A percentile compares a stretch with the other conserved stretches of the same genome.
These are phyloP conservation scores for Linum tenue DNA, from an alignment of 345 rosid species.

Conservation along the genomic window DNA sequence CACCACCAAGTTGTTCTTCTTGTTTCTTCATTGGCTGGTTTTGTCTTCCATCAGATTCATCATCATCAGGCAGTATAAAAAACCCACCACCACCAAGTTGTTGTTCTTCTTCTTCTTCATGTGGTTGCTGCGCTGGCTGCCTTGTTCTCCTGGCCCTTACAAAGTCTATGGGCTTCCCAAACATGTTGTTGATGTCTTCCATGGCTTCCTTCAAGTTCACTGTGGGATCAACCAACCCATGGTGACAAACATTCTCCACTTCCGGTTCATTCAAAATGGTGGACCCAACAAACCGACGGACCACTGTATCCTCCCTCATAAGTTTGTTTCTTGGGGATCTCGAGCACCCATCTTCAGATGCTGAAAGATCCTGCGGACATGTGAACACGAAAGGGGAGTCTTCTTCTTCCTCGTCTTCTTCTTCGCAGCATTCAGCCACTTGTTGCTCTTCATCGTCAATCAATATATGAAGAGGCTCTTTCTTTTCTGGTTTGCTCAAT, in stretches of 20 bases:
- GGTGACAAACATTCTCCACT: constrained; percentile 93
- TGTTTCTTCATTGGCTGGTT: background rate
- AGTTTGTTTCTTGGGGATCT: constrained; percentile 36
- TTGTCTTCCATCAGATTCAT: constrained; percentile 33
- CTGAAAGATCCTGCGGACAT: constrained; percentile 47
- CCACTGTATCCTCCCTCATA: constrained; percentile 74
- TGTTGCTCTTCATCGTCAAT: constrained; percentile 50
- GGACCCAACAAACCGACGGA: constrained; percentile 73
- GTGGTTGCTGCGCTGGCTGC: constrained; percentile 38
- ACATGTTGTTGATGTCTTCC: constrained; percentile 91
- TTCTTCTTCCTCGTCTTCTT: constrained; percentile 18
- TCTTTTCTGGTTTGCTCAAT: constrained; percentile 19
- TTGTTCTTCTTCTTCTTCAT: constrained; percentile 25
- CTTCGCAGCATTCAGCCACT: constrained; percentile 24
- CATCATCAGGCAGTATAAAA: constrained; percentile 74
- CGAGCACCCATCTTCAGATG: constrained; percentile 35
- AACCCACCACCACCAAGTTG: constrained; percentile 47
- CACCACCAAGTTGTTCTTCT: background rate
- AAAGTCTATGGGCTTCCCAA: constrained; percentile 89
- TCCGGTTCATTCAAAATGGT: constrained; percentile 63
- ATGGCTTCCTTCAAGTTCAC: constrained; percentile 92
- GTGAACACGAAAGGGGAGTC: constrained; percentile 52
- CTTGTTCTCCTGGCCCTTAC: constrained; percentile 58
- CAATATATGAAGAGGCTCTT: constrained; percentile 42
- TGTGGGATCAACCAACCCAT: constrained; percentile 95